phyloP scores from a whole-genome alignment of 441 rosid genomes.

The Gossypium schwendimanii region DNA sequence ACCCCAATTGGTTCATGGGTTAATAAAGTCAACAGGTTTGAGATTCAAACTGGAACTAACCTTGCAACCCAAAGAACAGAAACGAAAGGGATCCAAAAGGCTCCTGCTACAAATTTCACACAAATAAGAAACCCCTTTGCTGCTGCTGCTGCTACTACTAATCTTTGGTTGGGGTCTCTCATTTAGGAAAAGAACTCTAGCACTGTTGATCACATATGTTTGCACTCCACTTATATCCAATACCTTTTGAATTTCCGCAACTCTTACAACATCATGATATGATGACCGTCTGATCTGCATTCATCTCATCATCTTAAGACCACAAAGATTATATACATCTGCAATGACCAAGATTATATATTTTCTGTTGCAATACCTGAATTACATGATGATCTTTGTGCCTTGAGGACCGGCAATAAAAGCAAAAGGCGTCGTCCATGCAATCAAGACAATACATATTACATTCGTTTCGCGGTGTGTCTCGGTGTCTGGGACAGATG shows the following conservation, averaged over 20 bases:
- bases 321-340: background rate
- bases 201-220: slow-evolving; percentile 79
- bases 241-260: slow-evolving; percentile 54
- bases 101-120: slow-evolving; percentile 67
- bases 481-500: slow-evolving; percentile 46
- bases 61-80: slow-evolving; percentile 93
- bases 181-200: slow-evolving; percentile 66
- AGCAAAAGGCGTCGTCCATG: slow-evolving; percentile 58
- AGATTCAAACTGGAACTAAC: slow-evolving; percentile 24
- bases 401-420: slow-evolving; percentile 60
- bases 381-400: slow-evolving; percentile 68
- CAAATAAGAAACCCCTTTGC: slow-evolving; percentile 36
- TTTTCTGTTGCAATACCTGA: slow-evolving; percentile 34
- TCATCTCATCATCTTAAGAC: background rate
- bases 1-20: background rate
- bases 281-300: slow-evolving; percentile 76
- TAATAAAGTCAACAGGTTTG: background rate
- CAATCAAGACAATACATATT: slow-evolving; percentile 85
- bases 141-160: slow-evolving; percentile 20
- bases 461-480: slow-evolving; percentile 57
- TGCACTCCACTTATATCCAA: slow-evolving; percentile 73
- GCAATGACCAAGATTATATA: background rate
- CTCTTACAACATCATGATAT: slow-evolving; percentile 81
- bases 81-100: slow-evolving; percentile 73
- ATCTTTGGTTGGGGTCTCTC: slow-evolving; percentile 73